These are phyloP conservation scores for Fistulifera solaris DNA, from an alignment of 108 stramenopile species.

Conservation along the genomic window DNA sequence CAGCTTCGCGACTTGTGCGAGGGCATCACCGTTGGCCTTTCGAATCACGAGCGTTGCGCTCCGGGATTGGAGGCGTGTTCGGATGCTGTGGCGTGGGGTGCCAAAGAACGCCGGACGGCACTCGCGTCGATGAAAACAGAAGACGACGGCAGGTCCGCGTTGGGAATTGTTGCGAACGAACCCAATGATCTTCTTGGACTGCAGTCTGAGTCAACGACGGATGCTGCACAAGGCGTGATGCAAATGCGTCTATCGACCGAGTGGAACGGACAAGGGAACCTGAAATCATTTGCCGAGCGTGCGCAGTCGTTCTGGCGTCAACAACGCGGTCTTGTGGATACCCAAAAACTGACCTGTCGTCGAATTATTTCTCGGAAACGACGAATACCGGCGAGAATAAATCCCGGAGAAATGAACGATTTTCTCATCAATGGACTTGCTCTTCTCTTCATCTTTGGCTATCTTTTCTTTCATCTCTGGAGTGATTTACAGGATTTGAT, in stretches of 20 bases:
- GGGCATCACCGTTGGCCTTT: constrained; percentile 43
- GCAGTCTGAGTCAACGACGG: constrained; percentile 18
- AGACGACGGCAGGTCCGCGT: constrained; percentile 20
- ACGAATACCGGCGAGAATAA: too few relatives aligned
- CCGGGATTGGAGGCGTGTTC: constrained; percentile 60
- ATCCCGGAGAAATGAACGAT: too few relatives aligned
- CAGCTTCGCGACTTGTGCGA: constrained; percentile 30
- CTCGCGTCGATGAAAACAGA: constrained; percentile 4
- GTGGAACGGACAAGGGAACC: constrained; percentile 47
- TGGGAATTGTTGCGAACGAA: constrained; percentile 29
- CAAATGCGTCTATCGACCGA: constrained; percentile 36
- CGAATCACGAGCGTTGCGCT: constrained; percentile 41
- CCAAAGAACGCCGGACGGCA: constrained; percentile 27
- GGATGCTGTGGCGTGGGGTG: constrained; percentile 35
- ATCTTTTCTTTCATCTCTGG: too few relatives aligned
- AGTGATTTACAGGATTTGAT: too few relatives aligned
- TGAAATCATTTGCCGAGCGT: constrained; percentile 11
- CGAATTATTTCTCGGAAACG: too few relatives aligned
- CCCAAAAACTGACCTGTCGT: too few relatives aligned
- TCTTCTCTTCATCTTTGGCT: too few relatives aligned
- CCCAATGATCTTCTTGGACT: constrained; percentile 46
- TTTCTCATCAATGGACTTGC: too few relatives aligned
- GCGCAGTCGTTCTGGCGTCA: constrained; percentile 9
- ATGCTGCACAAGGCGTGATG: constrained; percentile 28
- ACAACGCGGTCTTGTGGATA: neutral